Conservation (phyloP, 2,329 filamentous ascomycete species). For the Raffaelea albimanens region DNA sequence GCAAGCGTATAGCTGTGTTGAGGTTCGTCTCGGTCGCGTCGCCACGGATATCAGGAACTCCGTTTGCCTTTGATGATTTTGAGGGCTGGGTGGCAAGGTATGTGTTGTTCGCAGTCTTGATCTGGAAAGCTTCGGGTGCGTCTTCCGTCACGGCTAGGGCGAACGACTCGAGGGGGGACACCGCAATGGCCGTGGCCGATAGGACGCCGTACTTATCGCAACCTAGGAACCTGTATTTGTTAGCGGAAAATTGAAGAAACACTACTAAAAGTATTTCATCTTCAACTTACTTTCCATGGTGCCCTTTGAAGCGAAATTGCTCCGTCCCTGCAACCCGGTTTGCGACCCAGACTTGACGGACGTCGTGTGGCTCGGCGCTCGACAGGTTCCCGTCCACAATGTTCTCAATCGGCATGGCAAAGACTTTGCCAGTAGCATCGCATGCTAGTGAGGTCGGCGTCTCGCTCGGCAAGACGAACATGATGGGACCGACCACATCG, state of each 20-base stretch:
- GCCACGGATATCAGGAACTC: slow-evolving; percentile 59
- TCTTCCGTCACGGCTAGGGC: slow-evolving; percentile 53
- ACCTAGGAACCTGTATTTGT: slow-evolving; percentile 58
- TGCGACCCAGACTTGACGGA: slow-evolving; percentile 90
- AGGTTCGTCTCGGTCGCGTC: slow-evolving; percentile 61
- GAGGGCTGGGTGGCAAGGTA: slow-evolving; percentile 56
- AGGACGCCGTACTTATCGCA: slow-evolving; percentile 78
- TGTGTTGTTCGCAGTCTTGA: slow-evolving; percentile 64
- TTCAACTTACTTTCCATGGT: slow-evolving; percentile 63
- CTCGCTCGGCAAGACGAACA: slow-evolving; percentile 72
- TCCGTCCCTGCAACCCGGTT: slow-evolving; percentile 77
- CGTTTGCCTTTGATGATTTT: slow-evolving; percentile 36
- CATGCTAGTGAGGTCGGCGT: slow-evolving; percentile 68
- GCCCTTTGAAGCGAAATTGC: slow-evolving; percentile 75
- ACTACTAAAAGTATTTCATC: not conserved
- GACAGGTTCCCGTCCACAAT: slow-evolving; percentile 71
- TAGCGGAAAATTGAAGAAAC: slow-evolving; percentile 2
- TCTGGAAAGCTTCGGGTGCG: slow-evolving; percentile 60
- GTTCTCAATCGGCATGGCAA: slow-evolving; percentile 74
- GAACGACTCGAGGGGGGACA: slow-evolving; percentile 78
- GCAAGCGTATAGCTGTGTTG: slow-evolving; percentile 65
- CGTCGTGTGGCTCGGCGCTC: slow-evolving; percentile 92
- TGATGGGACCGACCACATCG: slow-evolving; percentile 73
- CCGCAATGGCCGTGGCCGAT: slow-evolving; percentile 68
- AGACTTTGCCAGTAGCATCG: slow-evolving; percentile 81